Conservation (phyloP, 805 yeast genomes). For the Lipomyces yamadae region DNA sequence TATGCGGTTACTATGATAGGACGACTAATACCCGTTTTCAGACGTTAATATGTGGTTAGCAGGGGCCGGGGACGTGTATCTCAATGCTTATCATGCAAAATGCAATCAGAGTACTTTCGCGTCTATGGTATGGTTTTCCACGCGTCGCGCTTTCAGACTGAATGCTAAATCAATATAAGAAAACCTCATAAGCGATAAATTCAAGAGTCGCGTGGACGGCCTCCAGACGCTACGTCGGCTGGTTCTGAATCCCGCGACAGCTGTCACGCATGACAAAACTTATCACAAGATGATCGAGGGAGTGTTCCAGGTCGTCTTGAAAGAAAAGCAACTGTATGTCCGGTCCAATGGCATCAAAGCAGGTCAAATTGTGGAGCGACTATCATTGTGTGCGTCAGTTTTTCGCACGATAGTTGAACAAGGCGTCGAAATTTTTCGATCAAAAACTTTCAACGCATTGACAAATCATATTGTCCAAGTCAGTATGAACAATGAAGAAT, state of each 20-base stretch:
- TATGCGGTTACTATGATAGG: neutral
- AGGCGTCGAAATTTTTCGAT: conserved; percentile 21
- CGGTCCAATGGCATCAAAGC: conserved; percentile 13
- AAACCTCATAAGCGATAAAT: conserved; percentile 28
- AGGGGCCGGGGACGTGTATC: neutral
- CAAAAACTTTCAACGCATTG: conserved; percentile 27
- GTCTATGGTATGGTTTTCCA: neutral
- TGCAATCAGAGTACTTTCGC: conserved; percentile 5
- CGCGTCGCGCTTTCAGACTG: neutral
- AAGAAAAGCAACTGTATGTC: conserved; percentile 19
- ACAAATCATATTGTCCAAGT: conserved; percentile 25
- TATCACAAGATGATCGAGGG: conserved; percentile 32
- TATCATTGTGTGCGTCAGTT: conserved; percentile 18
- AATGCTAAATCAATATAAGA: conserved; percentile 9
- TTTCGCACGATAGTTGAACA: conserved; percentile 23
- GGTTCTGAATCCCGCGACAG: conserved; percentile 9
- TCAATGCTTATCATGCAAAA: neutral
- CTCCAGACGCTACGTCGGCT: conserved; percentile 16
- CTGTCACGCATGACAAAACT: conserved; percentile 28
- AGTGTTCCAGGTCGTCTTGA: conserved; percentile 26
- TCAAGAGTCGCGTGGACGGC: conserved; percentile 34
- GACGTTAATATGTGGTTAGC: neutral
- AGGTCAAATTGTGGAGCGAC: conserved; percentile 17
- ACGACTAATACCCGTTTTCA: neutral
- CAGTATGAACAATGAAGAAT: conserved; percentile 7